Base-by-base conservation (phyloP, 2,329 filamentous ascomycete genomes). In the Phialophora expanda region DNA sequence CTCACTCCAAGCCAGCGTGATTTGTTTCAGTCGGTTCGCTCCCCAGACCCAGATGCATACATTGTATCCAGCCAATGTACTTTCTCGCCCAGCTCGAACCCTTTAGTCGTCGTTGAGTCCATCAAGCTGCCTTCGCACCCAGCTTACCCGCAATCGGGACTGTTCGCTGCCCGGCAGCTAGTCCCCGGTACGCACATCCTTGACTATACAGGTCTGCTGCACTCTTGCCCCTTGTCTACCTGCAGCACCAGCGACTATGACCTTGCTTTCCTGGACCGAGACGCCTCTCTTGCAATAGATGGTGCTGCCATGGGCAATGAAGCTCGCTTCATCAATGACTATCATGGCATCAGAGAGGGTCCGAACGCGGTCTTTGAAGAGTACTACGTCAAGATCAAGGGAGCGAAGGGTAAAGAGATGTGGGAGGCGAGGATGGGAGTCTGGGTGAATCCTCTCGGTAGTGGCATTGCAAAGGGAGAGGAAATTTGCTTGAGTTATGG, bases 401-500 rank as follows among this genome's bases (percentile, higher is more conserved):
- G 66, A 76, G 76, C 34, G 76, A 53, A 53, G 46, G 48, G 32
- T 41, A 34, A 41, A 28, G 34, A 48, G 24, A 20, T 41, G 34
- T 56, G 60, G 60, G 83, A 84, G 73, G 78, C 79, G 64, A 74
- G 81, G 51, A 80, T 85, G 30, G 83, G 80, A 2, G 80, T 85
- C 4, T 85, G 82, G 69, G 83, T 84, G 14, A 72, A 84, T 54
- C 76, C 76, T 30, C 78, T 78, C 12, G 82, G 83, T 7, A 76
- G 75, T 28, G 64, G 62, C 12, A 76, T 85, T 51, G 73, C 70
- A 24, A 81, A 78, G 64, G 82, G 81, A 1, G 77, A 83, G 64
- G 83, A 85, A 73, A 80, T 85, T 51, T 74, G 84, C 30, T 77
- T 85, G n/a, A 83, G 78, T 69, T 85, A 85, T 71, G 83, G 83